phyloP scores from a whole-genome alignment of 2,329 filamentous ascomycete genomes.

The Monosporascus sp. region DNA sequence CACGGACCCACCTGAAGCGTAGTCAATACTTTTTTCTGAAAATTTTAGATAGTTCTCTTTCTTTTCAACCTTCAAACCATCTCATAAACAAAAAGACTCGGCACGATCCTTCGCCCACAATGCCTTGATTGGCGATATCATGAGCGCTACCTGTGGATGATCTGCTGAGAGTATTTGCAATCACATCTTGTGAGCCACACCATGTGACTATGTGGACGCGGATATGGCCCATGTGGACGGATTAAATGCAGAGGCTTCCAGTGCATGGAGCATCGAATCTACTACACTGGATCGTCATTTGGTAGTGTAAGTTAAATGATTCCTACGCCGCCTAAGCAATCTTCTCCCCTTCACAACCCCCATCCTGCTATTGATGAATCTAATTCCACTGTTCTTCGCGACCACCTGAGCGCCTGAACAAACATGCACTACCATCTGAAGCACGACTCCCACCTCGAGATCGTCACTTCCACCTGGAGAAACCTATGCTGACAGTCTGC shows the following conservation, averaged over 20 bases:
- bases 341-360: slow-evolving; percentile 4
- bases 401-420: slow-evolving; percentile 57
- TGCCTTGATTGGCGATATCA: neutral
- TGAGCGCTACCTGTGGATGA: neutral
- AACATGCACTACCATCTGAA: slow-evolving; percentile 79
- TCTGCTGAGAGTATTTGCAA: too few relatives aligned
- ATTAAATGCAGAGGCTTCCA: too few relatives aligned
- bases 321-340: neutral
- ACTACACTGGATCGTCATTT: too few relatives aligned
- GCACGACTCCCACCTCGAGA: slow-evolving; percentile 21
- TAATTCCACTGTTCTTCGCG: slow-evolving; percentile 56
- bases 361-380: slow-evolving; percentile 47
- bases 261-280: too few relatives aligned
- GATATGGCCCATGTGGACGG: too few relatives aligned
- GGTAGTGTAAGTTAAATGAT: slow-evolving; percentile 2
- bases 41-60: neutral
- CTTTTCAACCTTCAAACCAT: neutral
- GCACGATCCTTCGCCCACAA: neutral
- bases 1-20: slow-evolving; percentile 2
- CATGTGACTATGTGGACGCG: too few relatives aligned
- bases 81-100: too few relatives aligned
- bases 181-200: too few relatives aligned
- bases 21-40: neutral
- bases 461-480: slow-evolving; percentile 5
- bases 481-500: neutral